Conservation (phyloP, 2,329 filamentous ascomycete species). For the Stachybotrys chartarum region DNA sequence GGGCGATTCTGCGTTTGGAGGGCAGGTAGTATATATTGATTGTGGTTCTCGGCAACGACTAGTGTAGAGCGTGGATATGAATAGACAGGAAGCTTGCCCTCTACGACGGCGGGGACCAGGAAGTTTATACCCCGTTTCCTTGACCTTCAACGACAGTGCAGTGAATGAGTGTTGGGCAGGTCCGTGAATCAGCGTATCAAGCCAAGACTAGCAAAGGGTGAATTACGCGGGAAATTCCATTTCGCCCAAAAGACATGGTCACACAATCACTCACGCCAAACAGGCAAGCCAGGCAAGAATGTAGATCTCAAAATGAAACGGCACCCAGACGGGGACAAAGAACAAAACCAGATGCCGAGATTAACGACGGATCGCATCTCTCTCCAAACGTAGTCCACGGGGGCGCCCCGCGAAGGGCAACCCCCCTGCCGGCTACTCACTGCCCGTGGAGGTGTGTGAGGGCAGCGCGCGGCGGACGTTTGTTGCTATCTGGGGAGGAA, state of each 20-base stretch:
- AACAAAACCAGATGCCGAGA: constrained; percentile 39
- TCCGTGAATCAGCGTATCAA: too few species aligned
- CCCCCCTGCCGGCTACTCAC: constrained; percentile 5
- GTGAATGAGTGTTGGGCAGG: too few species aligned
- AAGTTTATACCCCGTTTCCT: too few species aligned
- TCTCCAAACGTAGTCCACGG: constrained; percentile 36
- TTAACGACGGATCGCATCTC: constrained; percentile 49
- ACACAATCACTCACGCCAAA: not conserved
- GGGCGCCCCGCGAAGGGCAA: constrained; percentile 18
- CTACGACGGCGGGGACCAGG: too few species aligned
- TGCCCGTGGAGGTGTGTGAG: constrained; percentile 16
- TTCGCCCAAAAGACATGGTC: not conserved
- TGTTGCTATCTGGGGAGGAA: constrained; percentile 44
- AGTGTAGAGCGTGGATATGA: too few species aligned
- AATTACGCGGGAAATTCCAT: too few species aligned
- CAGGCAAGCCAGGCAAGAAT: constrained; percentile 19
- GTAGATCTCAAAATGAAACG: constrained; percentile 56
- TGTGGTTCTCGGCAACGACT: too few species aligned
- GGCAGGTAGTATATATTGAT: too few species aligned
- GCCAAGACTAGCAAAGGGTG: too few species aligned
- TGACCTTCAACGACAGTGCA: too few species aligned
- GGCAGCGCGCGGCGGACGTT: constrained; percentile 31
- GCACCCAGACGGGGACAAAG: constrained; percentile 35
- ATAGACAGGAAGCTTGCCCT: too few species aligned
- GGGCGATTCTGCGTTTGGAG: too few species aligned